Conservation (phyloP, 2,329 filamentous ascomycete species). For the Tolypocladium album region DNA sequence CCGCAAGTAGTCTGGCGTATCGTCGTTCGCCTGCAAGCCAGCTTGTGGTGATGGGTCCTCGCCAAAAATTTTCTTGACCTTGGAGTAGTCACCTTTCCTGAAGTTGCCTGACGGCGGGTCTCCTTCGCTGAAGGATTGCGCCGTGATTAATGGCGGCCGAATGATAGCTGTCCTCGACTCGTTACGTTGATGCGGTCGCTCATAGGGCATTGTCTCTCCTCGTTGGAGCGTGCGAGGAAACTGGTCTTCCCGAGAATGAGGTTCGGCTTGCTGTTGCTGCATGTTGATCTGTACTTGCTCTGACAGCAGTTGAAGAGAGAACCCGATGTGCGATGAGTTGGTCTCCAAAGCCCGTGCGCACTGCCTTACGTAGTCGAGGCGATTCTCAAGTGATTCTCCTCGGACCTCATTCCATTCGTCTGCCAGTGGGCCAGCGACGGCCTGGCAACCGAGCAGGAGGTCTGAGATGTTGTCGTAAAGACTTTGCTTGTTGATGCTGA, state of each 20-base stretch:
- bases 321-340: conserved; percentile 77
- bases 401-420: conserved; percentile 96
- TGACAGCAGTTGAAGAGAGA: conserved; percentile 76
- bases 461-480: conserved; percentile 91
- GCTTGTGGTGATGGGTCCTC: conserved; percentile 47
- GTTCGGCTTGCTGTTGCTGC: conserved; percentile 33
- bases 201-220: conserved; percentile 46
- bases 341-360: conserved; percentile 75
- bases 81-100: conserved; percentile 50
- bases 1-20: conserved; percentile 72
- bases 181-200: conserved; percentile 42
- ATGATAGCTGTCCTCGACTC: conserved; percentile 38
- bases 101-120: conserved; percentile 39
- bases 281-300: conserved; percentile 60
- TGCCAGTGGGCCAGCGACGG: conserved; percentile 78
- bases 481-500: conserved; percentile 82
- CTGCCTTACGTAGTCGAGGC: conserved; percentile 68
- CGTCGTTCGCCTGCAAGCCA: conserved; percentile 48
- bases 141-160: conserved; percentile 37
- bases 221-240: conserved; percentile 42
- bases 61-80: conserved; percentile 56
- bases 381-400: conserved; percentile 78
- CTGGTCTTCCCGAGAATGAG: conserved; percentile 32
- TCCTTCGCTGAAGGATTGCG: conserved; percentile 57
- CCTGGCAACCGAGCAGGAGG: conserved; percentile 76